phyloP scores from a whole-genome alignment of 352 stramenopile species.

The Globisporangium abappressorium region DNA sequence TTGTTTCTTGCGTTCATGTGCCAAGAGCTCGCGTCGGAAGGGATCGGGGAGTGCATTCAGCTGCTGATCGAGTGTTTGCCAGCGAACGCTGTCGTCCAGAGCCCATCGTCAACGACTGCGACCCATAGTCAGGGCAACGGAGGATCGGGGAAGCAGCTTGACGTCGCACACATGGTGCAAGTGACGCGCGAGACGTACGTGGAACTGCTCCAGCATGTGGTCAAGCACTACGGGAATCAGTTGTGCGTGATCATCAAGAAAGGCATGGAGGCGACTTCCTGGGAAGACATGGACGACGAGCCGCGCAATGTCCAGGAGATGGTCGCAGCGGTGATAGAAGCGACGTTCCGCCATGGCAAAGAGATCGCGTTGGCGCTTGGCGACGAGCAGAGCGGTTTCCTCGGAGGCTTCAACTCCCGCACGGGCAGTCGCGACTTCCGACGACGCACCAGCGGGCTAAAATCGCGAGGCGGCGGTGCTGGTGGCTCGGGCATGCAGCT shows the following conservation, averaged over 20 bases:
- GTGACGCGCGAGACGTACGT: conserved; percentile 58
- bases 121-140: background rate
- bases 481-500: conserved; percentile 59
- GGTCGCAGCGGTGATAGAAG: conserved; percentile 54
- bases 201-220: conserved; percentile 61
- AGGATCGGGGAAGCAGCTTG: conserved; percentile 20
- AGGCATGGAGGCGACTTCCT: conserved; percentile 44
- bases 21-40: conserved; percentile 54
- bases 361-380: conserved; percentile 60
- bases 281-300: conserved; percentile 59
- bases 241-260: conserved; percentile 43
- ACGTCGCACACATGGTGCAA: conserved; percentile 76
- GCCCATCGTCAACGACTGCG: background rate
- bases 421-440: conserved; percentile 62
- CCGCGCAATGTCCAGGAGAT: conserved; percentile 69
- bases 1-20: conserved; percentile 73
- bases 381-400: conserved; percentile 55
- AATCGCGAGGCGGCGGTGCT: conserved; percentile 39
- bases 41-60: conserved; percentile 70
- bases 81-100: conserved; percentile 19
- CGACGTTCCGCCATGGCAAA: conserved; percentile 51
- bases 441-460: conserved; percentile 46
- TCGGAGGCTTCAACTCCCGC: conserved; percentile 36
- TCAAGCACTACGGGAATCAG: conserved; percentile 57
- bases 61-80: conserved; percentile 71